Evolutionary conservation across 2,329 filamentous ascomycete species (phyloP).

Genomic region (Sphaceloma murrayae): DNA sequence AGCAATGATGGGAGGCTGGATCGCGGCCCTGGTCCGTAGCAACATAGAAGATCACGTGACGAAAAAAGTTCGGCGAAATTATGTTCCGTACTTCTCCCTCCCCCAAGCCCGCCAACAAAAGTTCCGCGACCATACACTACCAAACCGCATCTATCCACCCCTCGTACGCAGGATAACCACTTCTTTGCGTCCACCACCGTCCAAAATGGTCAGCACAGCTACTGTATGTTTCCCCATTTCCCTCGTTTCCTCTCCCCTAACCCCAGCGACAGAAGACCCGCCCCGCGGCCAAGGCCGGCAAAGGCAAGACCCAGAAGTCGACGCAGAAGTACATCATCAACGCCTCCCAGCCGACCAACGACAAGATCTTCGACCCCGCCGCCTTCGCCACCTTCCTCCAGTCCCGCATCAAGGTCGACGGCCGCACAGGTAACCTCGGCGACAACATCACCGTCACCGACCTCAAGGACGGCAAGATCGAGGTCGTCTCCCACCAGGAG

Average conservation of each 20-base stretch:
- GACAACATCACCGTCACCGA: constrained; percentile 85
- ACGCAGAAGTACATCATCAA: constrained; percentile 93
- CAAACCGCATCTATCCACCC: too few relatives aligned
- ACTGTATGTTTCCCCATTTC: constrained; percentile 71
- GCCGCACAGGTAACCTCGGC: constrained; percentile 95
- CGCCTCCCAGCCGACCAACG: constrained; percentile 91
- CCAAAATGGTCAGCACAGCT: constrained; percentile 65
- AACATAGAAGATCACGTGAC: too few relatives aligned
- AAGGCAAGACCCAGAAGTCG: constrained; percentile 37
- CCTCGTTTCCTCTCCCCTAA: constrained; percentile 75
- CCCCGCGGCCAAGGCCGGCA: constrained; percentile 29
- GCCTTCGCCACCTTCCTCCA: constrained; percentile 99
- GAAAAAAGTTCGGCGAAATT: too few relatives aligned
- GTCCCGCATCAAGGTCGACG: constrained; percentile 99
- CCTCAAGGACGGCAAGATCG: constrained; percentile 92
- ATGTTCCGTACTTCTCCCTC: too few relatives aligned
- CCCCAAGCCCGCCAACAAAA: too few relatives aligned
- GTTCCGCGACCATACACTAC: constrained; percentile 1
- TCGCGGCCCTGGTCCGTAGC: too few relatives aligned
- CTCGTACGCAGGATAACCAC: constrained; percentile 70
- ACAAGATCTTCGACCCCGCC: constrained; percentile 99
- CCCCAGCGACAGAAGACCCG: constrained; percentile 33
- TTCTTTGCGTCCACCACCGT: constrained; percentile 60
- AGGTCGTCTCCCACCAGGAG: constrained; percentile 93
- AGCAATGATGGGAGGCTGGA: too few relatives aligned